These are phyloP conservation scores for Polytrichum formosum DNA, from an alignment of 225 moss, liverwort and hornwort genomes.

Conservation along the genomic window DNA sequence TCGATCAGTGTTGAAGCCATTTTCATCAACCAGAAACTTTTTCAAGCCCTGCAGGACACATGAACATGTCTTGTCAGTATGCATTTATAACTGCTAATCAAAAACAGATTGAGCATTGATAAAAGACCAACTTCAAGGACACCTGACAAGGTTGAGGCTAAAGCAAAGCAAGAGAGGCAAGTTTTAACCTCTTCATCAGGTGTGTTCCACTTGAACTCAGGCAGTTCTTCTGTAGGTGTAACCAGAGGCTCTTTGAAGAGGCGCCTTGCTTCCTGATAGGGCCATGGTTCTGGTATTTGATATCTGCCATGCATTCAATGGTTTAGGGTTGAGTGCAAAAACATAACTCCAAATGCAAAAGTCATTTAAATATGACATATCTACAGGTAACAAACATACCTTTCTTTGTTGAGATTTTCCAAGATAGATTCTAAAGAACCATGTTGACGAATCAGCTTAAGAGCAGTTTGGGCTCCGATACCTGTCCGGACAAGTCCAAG, in stretches of 20 bases:
- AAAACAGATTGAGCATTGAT: too few species aligned
- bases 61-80: neutral
- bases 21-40: constrained; percentile 91
- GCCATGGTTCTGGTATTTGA: constrained; percentile 89
- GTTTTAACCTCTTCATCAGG: constrained; percentile 79
- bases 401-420: constrained; percentile 83
- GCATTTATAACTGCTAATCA: too few species aligned
- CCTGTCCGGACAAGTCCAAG: constrained; percentile 32
- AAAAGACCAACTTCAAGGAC: too few species aligned
- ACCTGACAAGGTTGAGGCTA: too few species aligned
- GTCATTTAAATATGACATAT: too few species aligned
- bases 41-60: constrained; percentile 53
- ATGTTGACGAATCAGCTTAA: constrained; percentile 87
- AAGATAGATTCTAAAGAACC: constrained; percentile 73
- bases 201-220: constrained; percentile 80
- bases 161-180: neutral
- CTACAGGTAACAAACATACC: constrained; percentile 24
- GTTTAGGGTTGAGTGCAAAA: neutral
- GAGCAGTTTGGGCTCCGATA: constrained; percentile 85
- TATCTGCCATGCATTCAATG: constrained; percentile 45
- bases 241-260: constrained; percentile 94
- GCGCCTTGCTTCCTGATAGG: constrained; percentile 83
- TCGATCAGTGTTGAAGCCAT: constrained; percentile 90
- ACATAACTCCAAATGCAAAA: too few species aligned
- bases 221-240: constrained; percentile 46